Evolutionary conservation across 2,329 filamentous ascomycete species (phyloP).

Genomic region (Zalaria obscura): DNA sequence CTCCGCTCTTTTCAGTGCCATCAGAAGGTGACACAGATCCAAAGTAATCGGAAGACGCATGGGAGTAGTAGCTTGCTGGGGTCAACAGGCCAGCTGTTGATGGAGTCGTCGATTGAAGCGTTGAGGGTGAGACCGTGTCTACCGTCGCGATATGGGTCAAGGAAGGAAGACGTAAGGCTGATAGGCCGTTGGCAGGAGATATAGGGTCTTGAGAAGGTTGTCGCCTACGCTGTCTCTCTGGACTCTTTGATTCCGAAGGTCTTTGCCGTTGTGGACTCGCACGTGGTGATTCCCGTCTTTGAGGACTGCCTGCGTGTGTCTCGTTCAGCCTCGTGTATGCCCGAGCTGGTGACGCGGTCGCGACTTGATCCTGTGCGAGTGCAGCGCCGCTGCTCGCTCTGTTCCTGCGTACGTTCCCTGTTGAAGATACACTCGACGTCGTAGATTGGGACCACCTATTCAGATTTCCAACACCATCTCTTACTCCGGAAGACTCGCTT

Average conservation of each 20-base stretch:
- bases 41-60: constrained; percentile 16
- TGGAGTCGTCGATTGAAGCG: constrained; percentile 6
- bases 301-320: too few species aligned
- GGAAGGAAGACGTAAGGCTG: constrained; percentile 6
- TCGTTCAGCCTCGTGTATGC: too few species aligned
- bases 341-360: too few species aligned
- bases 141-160: constrained; percentile 1
- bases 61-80: constrained; percentile 14
- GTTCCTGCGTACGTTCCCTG: constrained; percentile 18
- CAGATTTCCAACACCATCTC: constrained; percentile 34
- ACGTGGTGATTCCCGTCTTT: constrained; percentile 16
- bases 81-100: constrained; percentile 15
- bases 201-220: constrained; percentile 13
- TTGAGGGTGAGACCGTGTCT: constrained; percentile 15
- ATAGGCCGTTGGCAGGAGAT: constrained; percentile 9
- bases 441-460: constrained; percentile 47
- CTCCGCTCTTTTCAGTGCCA: neutral
- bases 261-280: constrained; percentile 22
- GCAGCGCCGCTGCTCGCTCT: constrained; percentile 21
- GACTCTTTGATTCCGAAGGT: constrained; percentile 5
- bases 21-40: constrained; percentile 2
- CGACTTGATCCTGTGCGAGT: too few species aligned
- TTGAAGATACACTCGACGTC: constrained; percentile 31
- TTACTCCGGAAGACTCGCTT: constrained; percentile 13
- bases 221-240: constrained; percentile 17